phyloP scores from a whole-genome alignment of 164 flowering plant genomes.

The Berberis thunbergii region DNA sequence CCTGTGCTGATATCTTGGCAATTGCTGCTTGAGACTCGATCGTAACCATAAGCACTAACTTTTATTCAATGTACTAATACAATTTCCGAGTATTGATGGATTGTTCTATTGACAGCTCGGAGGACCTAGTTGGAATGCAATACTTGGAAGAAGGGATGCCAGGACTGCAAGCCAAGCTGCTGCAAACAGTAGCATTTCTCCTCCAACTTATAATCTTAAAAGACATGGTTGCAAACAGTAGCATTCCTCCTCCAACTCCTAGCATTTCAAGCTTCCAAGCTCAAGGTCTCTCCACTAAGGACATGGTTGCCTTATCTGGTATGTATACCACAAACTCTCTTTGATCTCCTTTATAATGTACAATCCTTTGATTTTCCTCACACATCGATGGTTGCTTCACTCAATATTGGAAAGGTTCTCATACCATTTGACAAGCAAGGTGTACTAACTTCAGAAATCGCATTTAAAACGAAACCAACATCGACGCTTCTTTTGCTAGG shows the following conservation, averaged over 20 bases:
- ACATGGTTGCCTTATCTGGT: slow-evolving; percentile 48
- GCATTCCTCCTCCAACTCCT: slow-evolving; percentile 35
- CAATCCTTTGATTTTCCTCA: not conserved
- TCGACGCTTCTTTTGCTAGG: slow-evolving; percentile 9
- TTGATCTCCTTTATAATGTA: no score
- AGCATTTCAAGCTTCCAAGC: slow-evolving; percentile 22
- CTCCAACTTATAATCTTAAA: no score
- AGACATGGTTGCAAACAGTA: slow-evolving; percentile 31
- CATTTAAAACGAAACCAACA: slow-evolving; percentile 19
- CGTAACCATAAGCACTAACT: slow-evolving; percentile 17
- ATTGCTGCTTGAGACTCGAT: slow-evolving; percentile 40
- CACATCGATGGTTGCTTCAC: not conserved
- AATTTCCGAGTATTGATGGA: not conserved
- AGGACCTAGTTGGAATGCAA: slow-evolving; percentile 39
- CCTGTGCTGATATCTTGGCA: slow-evolving; percentile 43
- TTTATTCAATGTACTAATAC: not conserved
- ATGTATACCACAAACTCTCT: not conserved
- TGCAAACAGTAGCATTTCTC: slow-evolving; percentile 15
- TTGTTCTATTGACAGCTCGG: slow-evolving; percentile 23
- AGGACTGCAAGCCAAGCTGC: slow-evolving; percentile 34
- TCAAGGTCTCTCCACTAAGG: slow-evolving; percentile 33
- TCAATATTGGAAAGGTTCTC: slow-evolving; percentile 6
- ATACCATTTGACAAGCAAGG: slow-evolving; percentile 20
- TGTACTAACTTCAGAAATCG: slow-evolving; percentile 12
- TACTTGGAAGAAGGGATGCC: slow-evolving; percentile 42